phyloP scores from a whole-genome alignment of 2,329 filamentous ascomycete genomes.

The Penicillium sp. region DNA sequence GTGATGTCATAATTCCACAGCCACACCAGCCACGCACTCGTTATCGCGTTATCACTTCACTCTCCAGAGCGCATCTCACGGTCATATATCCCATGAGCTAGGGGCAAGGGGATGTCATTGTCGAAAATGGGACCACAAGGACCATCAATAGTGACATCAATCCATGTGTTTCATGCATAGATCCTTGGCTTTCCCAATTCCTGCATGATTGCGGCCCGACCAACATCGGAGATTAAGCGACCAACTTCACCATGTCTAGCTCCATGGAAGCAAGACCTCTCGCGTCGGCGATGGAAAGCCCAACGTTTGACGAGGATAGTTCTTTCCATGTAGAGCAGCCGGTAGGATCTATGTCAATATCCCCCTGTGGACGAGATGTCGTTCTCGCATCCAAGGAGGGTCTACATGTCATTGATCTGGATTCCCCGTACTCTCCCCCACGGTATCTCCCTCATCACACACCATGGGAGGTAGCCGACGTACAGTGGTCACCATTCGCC shows the following conservation, averaged over 20 bases:
- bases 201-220: constrained; percentile 11
- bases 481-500: constrained; percentile 95
- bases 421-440: constrained; percentile 83
- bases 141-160: neutral
- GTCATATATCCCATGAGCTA: constrained; percentile 3
- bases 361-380: constrained; percentile 85
- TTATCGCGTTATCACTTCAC: constrained; percentile 19
- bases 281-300: constrained; percentile 72
- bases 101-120: constrained; percentile 4
- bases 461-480: constrained; percentile 93
- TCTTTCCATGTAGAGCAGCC: constrained; percentile 77
- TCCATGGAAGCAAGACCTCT: constrained; percentile 41
- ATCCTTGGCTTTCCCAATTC: neutral
- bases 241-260: constrained; percentile 32
- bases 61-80: neutral
- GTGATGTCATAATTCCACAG: constrained; percentile 4
- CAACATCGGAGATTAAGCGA: constrained; percentile 6
- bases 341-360: constrained; percentile 90
- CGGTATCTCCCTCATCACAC: constrained; percentile 82
- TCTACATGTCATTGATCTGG: constrained; percentile 86
- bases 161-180: constrained; percentile 1
- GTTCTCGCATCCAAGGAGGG: constrained; percentile 88
- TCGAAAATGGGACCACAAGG: constrained; percentile 3
- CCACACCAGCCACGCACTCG: constrained; percentile 8
- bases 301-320: constrained; percentile 82